Percentiles rank a stretch among this genome's conserved stretches.
Conservation (phyloP, 805 yeast genomes). For the Barnettozyma sucrosica region DNA sequence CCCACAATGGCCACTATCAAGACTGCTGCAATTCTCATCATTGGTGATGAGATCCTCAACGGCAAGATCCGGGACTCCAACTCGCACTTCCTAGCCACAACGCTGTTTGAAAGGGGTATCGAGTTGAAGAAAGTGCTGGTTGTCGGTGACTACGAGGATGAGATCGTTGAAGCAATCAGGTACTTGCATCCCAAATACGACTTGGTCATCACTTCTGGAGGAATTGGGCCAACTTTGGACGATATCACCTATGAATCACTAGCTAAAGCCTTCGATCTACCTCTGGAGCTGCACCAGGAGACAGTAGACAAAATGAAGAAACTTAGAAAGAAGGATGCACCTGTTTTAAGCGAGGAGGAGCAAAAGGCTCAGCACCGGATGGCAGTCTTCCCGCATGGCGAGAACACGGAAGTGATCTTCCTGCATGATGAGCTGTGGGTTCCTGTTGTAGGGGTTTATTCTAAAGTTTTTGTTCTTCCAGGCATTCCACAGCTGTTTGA, state of each 20-base stretch:
- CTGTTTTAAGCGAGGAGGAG: constrained; percentile 36
- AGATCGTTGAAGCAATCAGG: constrained; percentile 49
- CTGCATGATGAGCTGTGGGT: constrained; percentile 66
- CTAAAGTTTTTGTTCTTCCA: constrained; percentile 67
- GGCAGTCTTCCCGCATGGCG: constrained; percentile 64
- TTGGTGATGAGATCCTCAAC: constrained; percentile 85
- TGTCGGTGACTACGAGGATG: constrained; percentile 70
- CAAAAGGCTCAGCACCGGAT: constrained; percentile 60
- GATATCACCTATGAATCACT: constrained; percentile 77
- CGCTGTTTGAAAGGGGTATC: constrained; percentile 63
- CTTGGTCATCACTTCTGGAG: constrained; percentile 43
- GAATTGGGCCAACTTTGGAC: constrained; percentile 87
- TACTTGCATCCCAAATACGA: constrained; percentile 43
- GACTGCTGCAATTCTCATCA: constrained; percentile 28
- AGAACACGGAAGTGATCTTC: constrained; percentile 35
- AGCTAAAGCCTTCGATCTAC: constrained; percentile 56
- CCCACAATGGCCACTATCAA: neutral
- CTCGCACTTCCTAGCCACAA: constrained; percentile 63
- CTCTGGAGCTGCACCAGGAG: constrained; percentile 45
- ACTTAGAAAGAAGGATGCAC: constrained; percentile 35
- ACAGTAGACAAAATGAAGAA: constrained; percentile 56
- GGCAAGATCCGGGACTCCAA: constrained; percentile 82
- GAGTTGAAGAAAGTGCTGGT: constrained; percentile 62
- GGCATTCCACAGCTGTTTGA: constrained; percentile 78
- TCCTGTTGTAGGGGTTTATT: constrained; percentile 66